Conservation (phyloP, 1,284 basidiomycete species). For the Laetiporus sulphureus region DNA sequence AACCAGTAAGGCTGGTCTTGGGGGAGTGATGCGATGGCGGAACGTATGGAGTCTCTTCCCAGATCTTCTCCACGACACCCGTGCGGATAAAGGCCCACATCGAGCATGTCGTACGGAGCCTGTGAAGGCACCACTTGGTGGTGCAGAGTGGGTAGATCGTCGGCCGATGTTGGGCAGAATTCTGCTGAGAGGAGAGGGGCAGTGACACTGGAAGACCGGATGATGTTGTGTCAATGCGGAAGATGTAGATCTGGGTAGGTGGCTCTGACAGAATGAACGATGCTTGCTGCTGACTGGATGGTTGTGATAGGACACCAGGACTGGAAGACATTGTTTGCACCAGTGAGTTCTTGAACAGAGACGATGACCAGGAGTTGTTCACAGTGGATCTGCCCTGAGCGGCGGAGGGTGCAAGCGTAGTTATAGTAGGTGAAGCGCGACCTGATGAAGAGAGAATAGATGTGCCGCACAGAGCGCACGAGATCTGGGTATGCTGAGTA, state of each 20-base stretch:
- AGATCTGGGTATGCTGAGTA: conserved; percentile 27
- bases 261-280: conserved; percentile 25
- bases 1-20: conserved; percentile 11
- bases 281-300: too few relatives aligned
- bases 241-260: conserved; percentile 47
- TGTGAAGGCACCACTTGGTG: conserved; percentile 70
- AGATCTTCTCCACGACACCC: conserved; percentile 76
- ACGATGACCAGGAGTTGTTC: conserved; percentile 44
- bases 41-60: conserved; percentile 61
- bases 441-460: conserved; percentile 31
- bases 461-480: conserved; percentile 75
- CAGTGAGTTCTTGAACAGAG: conserved; percentile 49
- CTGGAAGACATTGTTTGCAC: conserved; percentile 25
- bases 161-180: conserved; percentile 15
- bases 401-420: conserved; percentile 22
- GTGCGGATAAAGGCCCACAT: conserved; percentile 87
- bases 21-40: conserved; percentile 24
- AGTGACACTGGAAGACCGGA: conserved; percentile 25
- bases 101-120: conserved; percentile 83
- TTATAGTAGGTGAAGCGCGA: conserved; percentile 11
- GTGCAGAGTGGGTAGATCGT: conserved; percentile 65
- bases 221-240: conserved; percentile 40
- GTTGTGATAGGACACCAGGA: conserved; percentile 15
- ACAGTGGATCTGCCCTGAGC: conserved; percentile 20
- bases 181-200: conserved; percentile 19